Conservation (phyloP, 2,329 filamentous ascomycete species). For the Sphaerulina vaccinii region DNA sequence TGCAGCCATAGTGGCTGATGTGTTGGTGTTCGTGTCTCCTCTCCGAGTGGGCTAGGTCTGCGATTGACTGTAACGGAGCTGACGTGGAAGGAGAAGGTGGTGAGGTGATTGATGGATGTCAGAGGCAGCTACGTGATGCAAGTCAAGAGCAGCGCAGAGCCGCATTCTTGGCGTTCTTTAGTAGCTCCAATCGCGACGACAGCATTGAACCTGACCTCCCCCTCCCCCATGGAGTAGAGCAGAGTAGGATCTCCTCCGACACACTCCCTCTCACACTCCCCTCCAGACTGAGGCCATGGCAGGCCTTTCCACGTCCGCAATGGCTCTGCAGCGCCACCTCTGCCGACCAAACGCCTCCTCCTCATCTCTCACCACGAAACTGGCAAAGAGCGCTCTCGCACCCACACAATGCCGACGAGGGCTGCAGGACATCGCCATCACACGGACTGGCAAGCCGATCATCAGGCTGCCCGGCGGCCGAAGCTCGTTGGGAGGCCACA, state of each 20-base stretch:
- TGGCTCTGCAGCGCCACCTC: constrained; percentile 38
- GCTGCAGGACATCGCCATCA: constrained; percentile 84
- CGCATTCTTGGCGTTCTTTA: constrained; percentile 7
- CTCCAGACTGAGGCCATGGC: constrained; percentile 33
- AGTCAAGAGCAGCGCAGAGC: constrained; percentile 7
- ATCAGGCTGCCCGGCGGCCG: constrained; percentile 85
- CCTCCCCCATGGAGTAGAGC: constrained; percentile 17
- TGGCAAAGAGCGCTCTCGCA: constrained; percentile 28
- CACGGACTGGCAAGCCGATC: constrained; percentile 93
- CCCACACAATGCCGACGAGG: constrained; percentile 37
- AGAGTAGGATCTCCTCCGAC: constrained; percentile 4
- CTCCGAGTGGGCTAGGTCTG: neutral
- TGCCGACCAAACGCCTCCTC: constrained; percentile 33
- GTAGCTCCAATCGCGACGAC: constrained; percentile 13
- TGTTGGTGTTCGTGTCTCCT: neutral
- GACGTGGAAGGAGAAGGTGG: neutral
- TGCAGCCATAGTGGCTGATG: constrained; percentile 8
- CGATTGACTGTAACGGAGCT: neutral
- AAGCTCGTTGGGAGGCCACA: constrained; percentile 67
- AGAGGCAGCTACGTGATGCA: neutral
- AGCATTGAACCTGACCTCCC: neutral
- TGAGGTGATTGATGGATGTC: neutral
- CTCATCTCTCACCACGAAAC: constrained; percentile 25
- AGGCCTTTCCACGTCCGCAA: constrained; percentile 31
- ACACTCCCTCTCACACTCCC: neutral